Percentiles rank a stretch among this genome's conserved stretches.
These are phyloP conservation scores for Catenaria anguillulae DNA, from an alignment of 371 early-diverging fungal genomes.

Conservation along the genomic window DNA sequence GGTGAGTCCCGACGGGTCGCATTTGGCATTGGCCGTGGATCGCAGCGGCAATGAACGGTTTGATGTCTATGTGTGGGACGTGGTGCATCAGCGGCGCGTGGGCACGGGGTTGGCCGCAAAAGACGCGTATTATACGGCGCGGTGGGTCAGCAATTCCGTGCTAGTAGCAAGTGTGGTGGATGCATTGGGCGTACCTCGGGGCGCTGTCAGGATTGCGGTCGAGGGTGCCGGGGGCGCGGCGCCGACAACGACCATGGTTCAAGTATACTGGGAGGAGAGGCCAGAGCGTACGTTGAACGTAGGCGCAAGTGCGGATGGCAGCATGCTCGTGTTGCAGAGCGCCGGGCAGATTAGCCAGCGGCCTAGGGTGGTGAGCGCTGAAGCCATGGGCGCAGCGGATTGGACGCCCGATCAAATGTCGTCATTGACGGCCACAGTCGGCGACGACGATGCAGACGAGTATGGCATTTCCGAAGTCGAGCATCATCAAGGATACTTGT, in stretches of 20 bases:
- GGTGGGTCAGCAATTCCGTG: conserved; percentile 24
- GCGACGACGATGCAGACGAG: conserved; percentile 5
- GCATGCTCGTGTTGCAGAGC: conserved; percentile 12
- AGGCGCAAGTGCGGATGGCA: conserved; percentile 11
- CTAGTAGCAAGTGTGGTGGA: conserved; percentile 28
- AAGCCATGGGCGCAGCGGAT: too few relatives aligned
- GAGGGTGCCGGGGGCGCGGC: conserved; percentile 5
- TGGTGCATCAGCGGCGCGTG: background rate
- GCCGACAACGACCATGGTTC: too few relatives aligned
- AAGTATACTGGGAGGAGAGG: background rate
- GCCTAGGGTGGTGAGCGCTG: background rate
- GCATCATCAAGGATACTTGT: conserved; percentile 24
- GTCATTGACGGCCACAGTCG: background rate
- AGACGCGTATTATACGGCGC: conserved; percentile 20
- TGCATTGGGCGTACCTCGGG: conserved; percentile 23
- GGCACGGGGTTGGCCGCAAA: conserved; percentile 4
- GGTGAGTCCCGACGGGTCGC: conserved; percentile 5
- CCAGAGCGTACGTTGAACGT: conserved; percentile 13
- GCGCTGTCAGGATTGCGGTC: conserved; percentile 17
- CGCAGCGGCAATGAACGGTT: conserved; percentile 24
- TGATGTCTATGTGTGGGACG: conserved; percentile 14
- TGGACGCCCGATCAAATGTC: background rate
- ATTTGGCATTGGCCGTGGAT: conserved; percentile 27
- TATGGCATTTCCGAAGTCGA: conserved; percentile 26
- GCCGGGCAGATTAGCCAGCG: background rate